Evolutionary conservation across 2,329 filamentous ascomycete genomes (phyloP), one percentile per base, ranked within the genome.

Genomic region (Fusarium denticulatum): DNA sequence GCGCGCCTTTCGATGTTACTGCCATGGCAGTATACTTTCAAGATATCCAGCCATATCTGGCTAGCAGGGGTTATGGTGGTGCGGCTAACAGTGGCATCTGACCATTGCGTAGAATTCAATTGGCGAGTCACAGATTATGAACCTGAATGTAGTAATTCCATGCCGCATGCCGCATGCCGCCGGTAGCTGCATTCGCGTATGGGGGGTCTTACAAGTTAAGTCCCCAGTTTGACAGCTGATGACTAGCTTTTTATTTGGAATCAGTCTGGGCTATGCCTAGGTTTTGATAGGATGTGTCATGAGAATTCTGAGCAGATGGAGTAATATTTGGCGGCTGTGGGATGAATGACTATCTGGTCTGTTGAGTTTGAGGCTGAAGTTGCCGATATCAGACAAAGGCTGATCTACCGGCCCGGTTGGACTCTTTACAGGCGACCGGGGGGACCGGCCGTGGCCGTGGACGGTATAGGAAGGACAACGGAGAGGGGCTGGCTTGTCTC

Each of bases 21-120:
- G 37, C 16, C 26, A 58, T 52, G 32, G 36, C 56, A 39, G 8
- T 40, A 40, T 68, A 69, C 57, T 34, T 49, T 42, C 16, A 50
- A 56, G 36, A 53, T 45, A 40, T 40, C 24, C 28, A 30, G 20
- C 36, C 16, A 59, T 30, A 32, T 52, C 30, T 42, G 13, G 22
- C 50, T 53, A 26, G 28, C 30, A 55, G 34, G n/a, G 11, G 37
- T 66, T 47, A 52, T 63, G 56, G 63, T 62, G 60, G 60, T 75
- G 67, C 60, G 63, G 65, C 66, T 70, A 53, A 52, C 64, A 57
- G 16, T 70, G 50, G 64, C 69, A 69, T 66, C 73, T 77, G 75
- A 77, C 75, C 69, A 76, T 73, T 67, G 52, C 24, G 53, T 32
- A 53, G 49, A 39, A 13, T 57, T 34, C 64, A 67, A 77, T 77